Percentiles rank a stretch among this genome's conserved stretches.
phyloP scores from a whole-genome alignment of 2,329 filamentous ascomycete species.

The Byssothecium circinans region DNA sequence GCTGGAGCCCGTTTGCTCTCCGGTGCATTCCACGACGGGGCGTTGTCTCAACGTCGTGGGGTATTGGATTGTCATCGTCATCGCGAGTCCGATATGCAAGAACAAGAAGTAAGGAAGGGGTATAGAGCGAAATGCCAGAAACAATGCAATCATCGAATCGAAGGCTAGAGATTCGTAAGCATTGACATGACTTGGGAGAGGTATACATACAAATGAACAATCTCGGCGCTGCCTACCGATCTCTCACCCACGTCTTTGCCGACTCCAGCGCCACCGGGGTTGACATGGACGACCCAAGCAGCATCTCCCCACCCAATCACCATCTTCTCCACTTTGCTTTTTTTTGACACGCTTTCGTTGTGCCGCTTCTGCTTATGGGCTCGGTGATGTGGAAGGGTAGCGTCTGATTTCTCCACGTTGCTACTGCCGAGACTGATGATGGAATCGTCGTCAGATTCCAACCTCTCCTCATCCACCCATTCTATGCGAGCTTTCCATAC shows the following conservation, averaged over 20 bases:
- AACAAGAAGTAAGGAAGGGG: slow-evolving; percentile 83
- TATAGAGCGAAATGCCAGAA: slow-evolving; percentile 96
- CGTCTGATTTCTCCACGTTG: slow-evolving; percentile 36
- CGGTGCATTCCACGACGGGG: slow-evolving; percentile 68
- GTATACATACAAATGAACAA: slow-evolving; percentile 78
- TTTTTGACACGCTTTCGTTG: background rate
- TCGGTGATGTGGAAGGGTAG: slow-evolving; percentile 48
- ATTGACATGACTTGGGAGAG: slow-evolving; percentile 17
- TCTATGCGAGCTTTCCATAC: slow-evolving; percentile 92
- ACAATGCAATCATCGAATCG: slow-evolving; percentile 93
- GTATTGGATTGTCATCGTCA: slow-evolving; percentile 56
- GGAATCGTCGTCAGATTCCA: slow-evolving; percentile 71
- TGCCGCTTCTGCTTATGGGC: slow-evolving; percentile 23
- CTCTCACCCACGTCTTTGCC: slow-evolving; percentile 70
- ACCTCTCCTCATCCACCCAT: slow-evolving; percentile 83
- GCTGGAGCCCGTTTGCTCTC: slow-evolving; percentile 77
- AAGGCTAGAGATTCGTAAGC: slow-evolving; percentile 58
- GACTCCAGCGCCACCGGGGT: slow-evolving; percentile 68
- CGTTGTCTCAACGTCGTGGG: slow-evolving; percentile 56
- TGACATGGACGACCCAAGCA: slow-evolving; percentile 93
- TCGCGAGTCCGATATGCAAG: slow-evolving; percentile 85
- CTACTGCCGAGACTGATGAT: slow-evolving; percentile 40
- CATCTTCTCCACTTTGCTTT: slow-evolving; percentile 65
- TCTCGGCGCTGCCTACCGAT: slow-evolving; percentile 79
- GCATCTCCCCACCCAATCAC: slow-evolving; percentile 95